Base-by-base conservation (phyloP, 805 yeast species). In the Cyberlindnera suaveolens region DNA sequence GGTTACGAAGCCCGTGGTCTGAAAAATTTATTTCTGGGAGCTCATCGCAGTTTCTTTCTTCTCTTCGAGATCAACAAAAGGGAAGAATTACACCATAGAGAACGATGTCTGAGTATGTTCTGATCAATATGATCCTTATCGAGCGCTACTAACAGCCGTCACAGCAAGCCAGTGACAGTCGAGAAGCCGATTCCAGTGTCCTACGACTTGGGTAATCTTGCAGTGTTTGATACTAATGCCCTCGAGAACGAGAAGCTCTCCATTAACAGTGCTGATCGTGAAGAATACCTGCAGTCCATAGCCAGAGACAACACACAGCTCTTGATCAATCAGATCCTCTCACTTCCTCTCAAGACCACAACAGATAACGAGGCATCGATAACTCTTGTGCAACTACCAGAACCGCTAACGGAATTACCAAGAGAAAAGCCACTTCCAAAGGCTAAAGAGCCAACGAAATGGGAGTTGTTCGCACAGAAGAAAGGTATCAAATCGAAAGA, bases 401-500 rank as follows among this genome's bases (percentile, higher is more conserved):
- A 78, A 43, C 95, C 96, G 19, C 65, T 75, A 14, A 82, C 95
- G 16, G 75, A 68, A 45, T 71, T 90, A 50, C 99, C 99, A 43
- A 56, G 99, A 73, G 99, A 93, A 64, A 93, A 93, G 69, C 82
- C 96, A 38, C 67, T 93, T 56, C 99, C 99, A 46, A 90, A 89
- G 67, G 80, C 86, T 42, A 93, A 87, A 70, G 83, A 91, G 43
- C 85, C 81, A 55, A 90, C 99, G 52, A 89, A 82, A 69, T 93
- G 99, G 99, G 96, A 93, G 69, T 76, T 77, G 60, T 93, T 93
- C 71, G 99, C 99, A 51, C 85, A 85, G 46, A 86, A 79, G 75
- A 93, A 93, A 70, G 98, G 98, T 58, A 93, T 93, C 63, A 73
- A 84, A 66, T 77, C 95, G 67, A 90, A 86, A 73, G 86, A 85